phyloP scores from a whole-genome alignment of 345 rosid genomes.

The Sonneratia caseolaris region DNA sequence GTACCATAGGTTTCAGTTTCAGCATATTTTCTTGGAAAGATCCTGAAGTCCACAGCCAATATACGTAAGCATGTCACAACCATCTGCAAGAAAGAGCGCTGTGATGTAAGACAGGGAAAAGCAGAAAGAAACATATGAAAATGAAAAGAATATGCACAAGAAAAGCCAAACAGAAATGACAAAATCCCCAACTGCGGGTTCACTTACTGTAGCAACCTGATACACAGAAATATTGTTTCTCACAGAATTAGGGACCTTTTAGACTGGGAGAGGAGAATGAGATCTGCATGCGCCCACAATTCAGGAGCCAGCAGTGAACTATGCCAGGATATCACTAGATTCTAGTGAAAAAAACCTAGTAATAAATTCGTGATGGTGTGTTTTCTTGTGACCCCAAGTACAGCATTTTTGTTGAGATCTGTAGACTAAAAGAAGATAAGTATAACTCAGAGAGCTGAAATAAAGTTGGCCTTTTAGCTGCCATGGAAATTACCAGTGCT shows the following conservation, averaged over 20 bases:
- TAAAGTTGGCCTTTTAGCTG: constrained; percentile 56
- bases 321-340: neutral
- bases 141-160: constrained; percentile 4
- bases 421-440: neutral
- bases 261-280: constrained; percentile 24
- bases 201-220: constrained; percentile 54
- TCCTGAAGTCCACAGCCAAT: constrained; percentile 83
- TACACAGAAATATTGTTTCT: constrained; percentile 50
- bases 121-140: constrained; percentile 4
- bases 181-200: neutral
- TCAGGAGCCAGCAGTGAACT: constrained; percentile 1
- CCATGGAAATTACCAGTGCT: constrained; percentile 23
- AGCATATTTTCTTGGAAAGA: constrained; percentile 79
- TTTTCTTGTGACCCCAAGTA: neutral
- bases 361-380: neutral
- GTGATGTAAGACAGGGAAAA: constrained; percentile 10
- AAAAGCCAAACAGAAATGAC: neutral
- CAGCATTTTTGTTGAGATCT: neutral
- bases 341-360: neutral
- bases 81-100: constrained; percentile 45
- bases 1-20: constrained; percentile 83
- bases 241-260: constrained; percentile 28
- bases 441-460: neutral
- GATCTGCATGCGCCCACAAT: constrained; percentile 20
- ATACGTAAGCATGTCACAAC: constrained; percentile 69